These are phyloP conservation scores for Salix exigua DNA, from an alignment of 345 rosid species.

Conservation along the genomic window DNA sequence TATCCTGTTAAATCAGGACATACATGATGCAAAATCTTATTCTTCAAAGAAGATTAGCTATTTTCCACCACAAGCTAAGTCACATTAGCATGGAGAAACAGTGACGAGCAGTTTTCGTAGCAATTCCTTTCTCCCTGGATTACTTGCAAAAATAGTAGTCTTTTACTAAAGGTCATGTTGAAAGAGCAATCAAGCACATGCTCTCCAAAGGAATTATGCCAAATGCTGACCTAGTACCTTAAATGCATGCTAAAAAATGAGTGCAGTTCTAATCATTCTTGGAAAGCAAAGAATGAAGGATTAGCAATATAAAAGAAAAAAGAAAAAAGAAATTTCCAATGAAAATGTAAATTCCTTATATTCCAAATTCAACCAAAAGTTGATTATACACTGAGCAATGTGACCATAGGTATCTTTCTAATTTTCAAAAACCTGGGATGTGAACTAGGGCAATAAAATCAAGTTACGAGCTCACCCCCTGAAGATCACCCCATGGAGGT, in stretches of 20 bases:
- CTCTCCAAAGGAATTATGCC: neutral
- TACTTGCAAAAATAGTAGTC: neutral
- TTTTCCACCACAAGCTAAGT: neutral
- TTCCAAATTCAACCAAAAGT: neutral
- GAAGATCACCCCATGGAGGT: constrained; percentile 68
- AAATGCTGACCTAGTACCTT: neutral
- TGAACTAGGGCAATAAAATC: neutral
- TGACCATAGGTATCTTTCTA: neutral
- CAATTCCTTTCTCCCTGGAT: neutral
- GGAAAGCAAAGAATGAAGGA: neutral
- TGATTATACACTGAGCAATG: neutral
- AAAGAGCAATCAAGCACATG: neutral
- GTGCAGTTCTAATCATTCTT: neutral
- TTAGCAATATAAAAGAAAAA: neutral
- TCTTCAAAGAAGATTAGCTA: neutral
- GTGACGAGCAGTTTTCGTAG: neutral
- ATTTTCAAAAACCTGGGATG: neutral
- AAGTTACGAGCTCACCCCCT: constrained; percentile 51
- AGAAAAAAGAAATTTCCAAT: neutral
- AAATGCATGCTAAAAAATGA: neutral
- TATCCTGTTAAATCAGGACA: neutral
- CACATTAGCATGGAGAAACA: neutral
- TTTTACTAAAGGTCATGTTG: neutral
- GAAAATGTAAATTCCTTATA: neutral
- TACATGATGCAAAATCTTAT: neutral